phyloP scores from a whole-genome alignment of 2,329 filamentous ascomycete genomes.

The Sporothrix humicola region DNA sequence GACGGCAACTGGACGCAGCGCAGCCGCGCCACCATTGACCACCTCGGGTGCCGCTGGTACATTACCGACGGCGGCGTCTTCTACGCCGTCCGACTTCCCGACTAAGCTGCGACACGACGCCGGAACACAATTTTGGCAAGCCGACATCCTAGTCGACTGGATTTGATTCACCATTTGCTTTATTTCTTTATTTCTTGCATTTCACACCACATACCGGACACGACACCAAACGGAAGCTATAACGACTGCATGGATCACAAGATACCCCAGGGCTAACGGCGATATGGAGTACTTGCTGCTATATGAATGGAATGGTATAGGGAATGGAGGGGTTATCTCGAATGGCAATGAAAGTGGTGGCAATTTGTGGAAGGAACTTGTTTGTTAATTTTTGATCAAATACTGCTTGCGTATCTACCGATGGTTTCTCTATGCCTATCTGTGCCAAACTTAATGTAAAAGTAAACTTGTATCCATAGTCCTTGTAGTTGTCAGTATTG shows the following conservation, averaged over 20 bases:
- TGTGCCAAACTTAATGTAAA: not conserved
- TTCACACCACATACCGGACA: not conserved
- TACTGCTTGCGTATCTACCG: conserved; percentile 3
- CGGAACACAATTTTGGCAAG: not conserved
- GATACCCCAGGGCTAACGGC: not conserved
- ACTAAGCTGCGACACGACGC: conserved; percentile 39
- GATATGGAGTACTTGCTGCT: not conserved
- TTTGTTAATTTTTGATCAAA: conserved; percentile 14
- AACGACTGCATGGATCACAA: conserved; percentile 8
- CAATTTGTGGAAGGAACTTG: not conserved
- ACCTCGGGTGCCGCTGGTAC: conserved; percentile 64
- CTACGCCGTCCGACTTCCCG: conserved; percentile 63
- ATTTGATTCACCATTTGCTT: not conserved
- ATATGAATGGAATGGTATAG: conserved; percentile 10
- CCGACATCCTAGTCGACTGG: not conserved
- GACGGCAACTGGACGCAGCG: conserved; percentile 66
- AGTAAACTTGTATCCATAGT: not conserved
- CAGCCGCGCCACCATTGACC: conserved; percentile 65
- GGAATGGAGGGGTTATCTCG: not conserved
- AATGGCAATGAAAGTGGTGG: not conserved
- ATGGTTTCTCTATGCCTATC: not conserved
- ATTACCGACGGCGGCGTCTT: conserved; percentile 62
- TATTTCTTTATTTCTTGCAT: conserved; percentile 7
- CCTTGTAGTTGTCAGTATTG: too few species aligned
- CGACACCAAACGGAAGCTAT: not conserved